Evolutionary conservation across 305 asterid genomes (phyloP).

Genomic region (Fraxinus nigra): DNA sequence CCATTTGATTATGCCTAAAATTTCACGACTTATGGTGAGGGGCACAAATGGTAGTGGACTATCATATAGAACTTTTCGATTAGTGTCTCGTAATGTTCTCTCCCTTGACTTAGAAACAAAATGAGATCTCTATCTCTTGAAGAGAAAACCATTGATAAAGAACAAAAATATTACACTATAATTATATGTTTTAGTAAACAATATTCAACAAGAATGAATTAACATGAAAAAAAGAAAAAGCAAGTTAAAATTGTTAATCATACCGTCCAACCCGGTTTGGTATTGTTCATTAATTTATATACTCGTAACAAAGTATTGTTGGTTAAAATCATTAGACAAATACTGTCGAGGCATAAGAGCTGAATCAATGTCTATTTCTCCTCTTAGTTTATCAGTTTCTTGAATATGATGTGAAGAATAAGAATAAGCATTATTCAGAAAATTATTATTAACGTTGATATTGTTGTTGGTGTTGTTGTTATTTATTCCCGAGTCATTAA

Average conservation of each 20-base stretch:
- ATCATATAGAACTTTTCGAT: background rate
- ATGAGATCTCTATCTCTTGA: background rate
- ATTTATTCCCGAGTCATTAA: background rate
- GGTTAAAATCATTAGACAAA: constrained; percentile 42
- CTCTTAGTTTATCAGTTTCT: constrained; percentile 37
- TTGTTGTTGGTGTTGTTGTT: background rate
- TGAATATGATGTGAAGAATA: constrained; percentile 33
- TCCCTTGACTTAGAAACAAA: constrained; percentile 48
- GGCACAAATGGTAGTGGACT: background rate
- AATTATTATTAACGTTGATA: constrained; percentile 14
- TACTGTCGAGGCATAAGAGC: constrained; percentile 45
- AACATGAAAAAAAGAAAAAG: background rate
- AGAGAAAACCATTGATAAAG: background rate
- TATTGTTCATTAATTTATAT: background rate
- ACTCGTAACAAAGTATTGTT: constrained; percentile 54
- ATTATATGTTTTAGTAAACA: background rate
- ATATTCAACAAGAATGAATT: background rate
- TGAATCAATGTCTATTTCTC: constrained; percentile 37
- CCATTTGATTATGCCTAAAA: background rate
- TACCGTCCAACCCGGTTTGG: background rate
- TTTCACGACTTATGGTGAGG: background rate
- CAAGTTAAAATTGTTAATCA: background rate
- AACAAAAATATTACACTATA: background rate
- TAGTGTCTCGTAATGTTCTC: constrained; percentile 42
- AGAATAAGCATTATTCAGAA: constrained; percentile 23